phyloP scores from a whole-genome alignment of 2,329 filamentous ascomycete genomes.

The Aspergillus pseudoglaucus region DNA sequence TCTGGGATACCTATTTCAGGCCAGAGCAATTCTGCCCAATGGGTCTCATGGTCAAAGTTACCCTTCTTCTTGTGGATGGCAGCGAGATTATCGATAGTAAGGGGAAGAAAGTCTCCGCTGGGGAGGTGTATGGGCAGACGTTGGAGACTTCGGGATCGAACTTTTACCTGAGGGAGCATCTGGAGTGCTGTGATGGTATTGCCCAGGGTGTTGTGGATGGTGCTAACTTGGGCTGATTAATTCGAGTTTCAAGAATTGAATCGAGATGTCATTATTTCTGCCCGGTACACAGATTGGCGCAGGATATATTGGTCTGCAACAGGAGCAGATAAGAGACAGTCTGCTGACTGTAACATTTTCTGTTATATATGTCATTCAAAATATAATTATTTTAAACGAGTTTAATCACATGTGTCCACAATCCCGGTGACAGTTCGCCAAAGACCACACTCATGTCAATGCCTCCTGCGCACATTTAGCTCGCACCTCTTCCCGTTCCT shows the following conservation, averaged over 20 bases:
- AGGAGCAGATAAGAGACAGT: too few species aligned
- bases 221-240: too few species aligned
- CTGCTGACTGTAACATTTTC: too few species aligned
- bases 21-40: constrained; percentile 9
- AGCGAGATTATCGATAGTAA: constrained; percentile 8
- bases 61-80: constrained; percentile 10
- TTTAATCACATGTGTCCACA: constrained; percentile 1
- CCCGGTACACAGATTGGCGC: too few species aligned
- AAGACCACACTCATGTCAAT: not conserved
- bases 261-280: too few species aligned
- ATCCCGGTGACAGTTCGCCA: constrained; percentile 1
- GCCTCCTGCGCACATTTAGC: not conserved
- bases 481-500: not conserved
- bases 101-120: constrained; percentile 5
- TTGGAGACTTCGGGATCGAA: constrained; percentile 14
- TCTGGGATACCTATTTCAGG: constrained; percentile 12
- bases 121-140: constrained; percentile 7
- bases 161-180: constrained; percentile 13
- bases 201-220: constrained; percentile 1
- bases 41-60: constrained; percentile 8
- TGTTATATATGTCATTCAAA: too few species aligned
- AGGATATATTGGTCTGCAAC: too few species aligned
- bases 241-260: too few species aligned
- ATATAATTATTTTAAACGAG: too few species aligned
- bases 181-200: constrained; percentile 8